phyloP scores from a whole-genome alignment of 176 grass and related monocot species.

The Aegilops longissima region DNA sequence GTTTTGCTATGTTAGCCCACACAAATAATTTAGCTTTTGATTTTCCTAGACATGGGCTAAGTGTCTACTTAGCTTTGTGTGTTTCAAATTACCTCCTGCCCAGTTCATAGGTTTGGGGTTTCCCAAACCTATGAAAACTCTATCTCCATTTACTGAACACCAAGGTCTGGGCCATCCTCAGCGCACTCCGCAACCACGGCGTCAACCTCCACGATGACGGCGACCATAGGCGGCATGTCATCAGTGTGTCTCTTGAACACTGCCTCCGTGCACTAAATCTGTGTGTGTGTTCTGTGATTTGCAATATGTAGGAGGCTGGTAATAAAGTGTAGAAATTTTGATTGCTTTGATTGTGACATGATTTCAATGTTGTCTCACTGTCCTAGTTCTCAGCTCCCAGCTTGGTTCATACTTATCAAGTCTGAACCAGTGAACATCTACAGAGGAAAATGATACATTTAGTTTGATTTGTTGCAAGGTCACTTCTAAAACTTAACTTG shows the following conservation, averaged over 20 bases:
- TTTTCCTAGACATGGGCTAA: background rate
- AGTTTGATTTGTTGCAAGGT: too few relatives aligned
- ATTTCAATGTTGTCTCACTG: background rate
- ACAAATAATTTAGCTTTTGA: background rate
- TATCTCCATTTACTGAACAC: too few relatives aligned
- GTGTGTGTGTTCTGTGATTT: too few relatives aligned
- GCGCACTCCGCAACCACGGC: constrained; percentile 49
- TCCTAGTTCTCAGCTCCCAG: background rate
- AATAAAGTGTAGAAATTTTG: background rate
- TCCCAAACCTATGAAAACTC: too few relatives aligned
- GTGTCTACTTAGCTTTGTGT: too few relatives aligned
- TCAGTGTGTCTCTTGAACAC: background rate
- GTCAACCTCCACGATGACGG: constrained; percentile 59
- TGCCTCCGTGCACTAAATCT: background rate
- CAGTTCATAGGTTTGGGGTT: too few relatives aligned
- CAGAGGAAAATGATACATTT: too few relatives aligned
- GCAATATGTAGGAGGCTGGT: background rate
- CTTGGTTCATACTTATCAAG: background rate
- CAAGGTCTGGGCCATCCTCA: constrained; percentile 51
- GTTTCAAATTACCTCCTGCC: too few relatives aligned
- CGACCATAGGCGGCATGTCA: constrained; percentile 33
- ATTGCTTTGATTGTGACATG: background rate
- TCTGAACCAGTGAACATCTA: background rate
- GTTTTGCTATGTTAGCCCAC: background rate
- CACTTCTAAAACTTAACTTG: background rate